These are phyloP conservation scores for Ophiorrhiza pumila DNA, from an alignment of 257 asterid species.

Conservation along the genomic window DNA sequence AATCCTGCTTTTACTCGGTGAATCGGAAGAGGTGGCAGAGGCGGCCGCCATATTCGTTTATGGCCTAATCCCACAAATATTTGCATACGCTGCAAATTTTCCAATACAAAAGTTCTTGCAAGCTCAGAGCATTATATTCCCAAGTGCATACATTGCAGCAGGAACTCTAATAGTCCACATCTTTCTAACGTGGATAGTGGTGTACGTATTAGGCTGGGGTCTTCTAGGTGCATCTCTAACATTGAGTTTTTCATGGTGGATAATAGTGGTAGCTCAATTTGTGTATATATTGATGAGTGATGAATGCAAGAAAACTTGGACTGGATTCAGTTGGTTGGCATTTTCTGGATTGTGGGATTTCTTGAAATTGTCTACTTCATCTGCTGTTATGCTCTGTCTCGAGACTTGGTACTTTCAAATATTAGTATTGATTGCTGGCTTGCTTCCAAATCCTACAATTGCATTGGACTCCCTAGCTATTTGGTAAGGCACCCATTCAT, in stretches of 20 bases:
- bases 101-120: slow-evolving; percentile 26
- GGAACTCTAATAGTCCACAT: slow-evolving; percentile 12
- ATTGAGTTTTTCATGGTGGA: slow-evolving; percentile 23
- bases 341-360: slow-evolving; percentile 28
- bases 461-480: slow-evolving; percentile 22
- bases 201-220: slow-evolving; percentile 23
- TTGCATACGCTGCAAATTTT: slow-evolving; percentile 27
- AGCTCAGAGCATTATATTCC: slow-evolving; percentile 22
- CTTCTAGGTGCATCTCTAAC: slow-evolving; percentile 14
- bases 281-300: slow-evolving; percentile 16
- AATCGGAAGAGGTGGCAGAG: slow-evolving; percentile 14
- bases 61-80: slow-evolving; percentile 27
- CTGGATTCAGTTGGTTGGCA: slow-evolving; percentile 20
- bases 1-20: slow-evolving; percentile 14
- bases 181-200: slow-evolving; percentile 14
- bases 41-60: slow-evolving; percentile 22
- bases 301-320: slow-evolving; percentile 23
- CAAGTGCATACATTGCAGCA: slow-evolving; percentile 21
- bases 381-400: slow-evolving; percentile 29
- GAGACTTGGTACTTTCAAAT: slow-evolving; percentile 24
- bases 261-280: slow-evolving; percentile 21
- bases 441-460: slow-evolving; percentile 23
- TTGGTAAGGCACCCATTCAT: slow-evolving; percentile 3
- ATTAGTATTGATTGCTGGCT: slow-evolving; percentile 22
- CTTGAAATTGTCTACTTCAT: slow-evolving; percentile 22